phyloP scores from a whole-genome alignment of 139 green algal species.

The Nannochloris sp. region DNA sequence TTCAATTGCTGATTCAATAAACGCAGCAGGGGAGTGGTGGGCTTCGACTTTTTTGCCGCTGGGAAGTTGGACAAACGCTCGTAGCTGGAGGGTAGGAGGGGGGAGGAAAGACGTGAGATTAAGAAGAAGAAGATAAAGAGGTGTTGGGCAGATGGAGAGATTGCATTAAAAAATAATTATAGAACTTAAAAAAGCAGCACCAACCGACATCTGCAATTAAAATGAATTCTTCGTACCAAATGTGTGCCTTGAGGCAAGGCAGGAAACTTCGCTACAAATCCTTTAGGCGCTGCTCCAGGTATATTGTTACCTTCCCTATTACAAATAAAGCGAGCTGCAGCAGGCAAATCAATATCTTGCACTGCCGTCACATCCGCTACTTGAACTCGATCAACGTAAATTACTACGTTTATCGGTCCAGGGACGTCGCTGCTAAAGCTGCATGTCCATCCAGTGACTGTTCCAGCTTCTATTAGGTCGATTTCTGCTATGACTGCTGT shows the following conservation, averaged over 20 bases:
- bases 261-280: slow-evolving; percentile 34
- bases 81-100: slow-evolving; percentile 22
- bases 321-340: slow-evolving; percentile 5
- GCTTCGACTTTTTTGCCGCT: slow-evolving; percentile 32
- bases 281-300: slow-evolving; percentile 22
- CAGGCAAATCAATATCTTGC: slow-evolving; percentile 20
- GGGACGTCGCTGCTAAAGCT: neutral
- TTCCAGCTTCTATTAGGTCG: slow-evolving; percentile 30
- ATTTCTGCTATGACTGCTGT: slow-evolving; percentile 29
- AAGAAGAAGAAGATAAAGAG: too few relatives aligned
- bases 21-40: slow-evolving; percentile 41
- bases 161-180: neutral
- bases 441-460: slow-evolving; percentile 39
- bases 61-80: slow-evolving; percentile 26
- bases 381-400: slow-evolving; percentile 38
- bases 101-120: neutral
- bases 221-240: too few relatives aligned
- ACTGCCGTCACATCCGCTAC: slow-evolving; percentile 12
- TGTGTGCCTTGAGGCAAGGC: slow-evolving; percentile 27
- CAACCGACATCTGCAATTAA: neutral
- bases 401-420: slow-evolving; percentile 10
- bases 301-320: slow-evolving; percentile 16
- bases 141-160: neutral
- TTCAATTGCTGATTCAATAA: slow-evolving; percentile 26
- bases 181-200: too few relatives aligned